Percentiles rank a stretch among this genome's conserved stretches.
Evolutionary conservation across 257 asterid genomes (phyloP).

Genomic region (Nicotiana noctiflora): DNA sequence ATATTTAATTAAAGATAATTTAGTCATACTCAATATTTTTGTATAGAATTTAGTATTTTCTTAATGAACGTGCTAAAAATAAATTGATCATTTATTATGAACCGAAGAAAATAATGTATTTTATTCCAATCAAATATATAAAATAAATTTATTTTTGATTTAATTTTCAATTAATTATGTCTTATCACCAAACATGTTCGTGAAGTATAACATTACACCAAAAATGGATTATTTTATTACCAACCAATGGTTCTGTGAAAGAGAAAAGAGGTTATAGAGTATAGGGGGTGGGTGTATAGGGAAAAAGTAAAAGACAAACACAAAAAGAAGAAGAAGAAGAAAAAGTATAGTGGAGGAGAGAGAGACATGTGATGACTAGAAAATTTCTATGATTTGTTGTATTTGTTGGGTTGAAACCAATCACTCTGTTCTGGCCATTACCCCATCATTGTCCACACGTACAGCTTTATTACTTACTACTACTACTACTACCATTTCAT

Average conservation of each 20-base stretch:
- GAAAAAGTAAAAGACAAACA: slow-evolving; percentile 37
- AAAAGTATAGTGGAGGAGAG: background rate
- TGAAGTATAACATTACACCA: background rate
- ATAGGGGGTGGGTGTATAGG: background rate
- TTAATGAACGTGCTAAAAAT: no score
- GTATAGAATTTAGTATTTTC: no score
- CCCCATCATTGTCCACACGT: slow-evolving; percentile 49
- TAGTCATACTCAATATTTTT: no score
- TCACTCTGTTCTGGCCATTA: slow-evolving; percentile 43
- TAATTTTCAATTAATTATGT: no score
- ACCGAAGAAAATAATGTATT: no score
- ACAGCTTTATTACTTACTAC: slow-evolving; percentile 23
- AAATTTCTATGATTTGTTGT: slow-evolving; percentile 37
- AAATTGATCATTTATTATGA: no score
- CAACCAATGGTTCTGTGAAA: background rate
- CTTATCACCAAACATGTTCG: no score
- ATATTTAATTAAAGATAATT: no score
- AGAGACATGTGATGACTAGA: slow-evolving; percentile 11
- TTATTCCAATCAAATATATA: no score
- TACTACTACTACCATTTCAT: slow-evolving; percentile 6
- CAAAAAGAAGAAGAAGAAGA: slow-evolving; percentile 22
- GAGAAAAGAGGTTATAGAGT: background rate
- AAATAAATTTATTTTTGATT: no score
- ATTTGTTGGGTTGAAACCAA: slow-evolving; percentile 50
- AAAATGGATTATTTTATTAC: slow-evolving; percentile 1